Base-by-base conservation (phyloP, 345 rosid genomes). In the Nasturtium officinale region DNA sequence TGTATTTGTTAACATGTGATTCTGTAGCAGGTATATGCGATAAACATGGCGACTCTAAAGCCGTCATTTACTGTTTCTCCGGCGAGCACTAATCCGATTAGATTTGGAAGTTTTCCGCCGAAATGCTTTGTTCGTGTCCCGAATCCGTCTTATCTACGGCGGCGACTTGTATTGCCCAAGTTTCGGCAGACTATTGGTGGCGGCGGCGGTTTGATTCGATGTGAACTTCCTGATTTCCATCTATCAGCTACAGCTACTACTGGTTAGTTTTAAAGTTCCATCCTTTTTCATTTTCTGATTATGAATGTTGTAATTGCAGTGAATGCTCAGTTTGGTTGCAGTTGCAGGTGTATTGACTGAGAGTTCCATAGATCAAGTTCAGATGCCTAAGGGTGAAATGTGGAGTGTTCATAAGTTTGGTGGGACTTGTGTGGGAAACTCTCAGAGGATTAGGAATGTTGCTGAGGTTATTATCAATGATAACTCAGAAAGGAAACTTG, bases 361-460 rank as follows among this genome's bases (percentile, higher is more conserved):
- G 71, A 77, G 71, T 38, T 52, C 83, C 1, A 61, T 69, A 29
- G 90, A 86, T 40, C 76, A 86, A 68, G 77, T 74, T 75, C 72
- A 69, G 30, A 76, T 92, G 60, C 89, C 87, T 0, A 89, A 85
- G 69, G 97, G 97, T 58, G 84, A 83, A 33, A 69, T 51, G 82
- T 96, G 99, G 99, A 85, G 92, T 23, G 91, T 96, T 70, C 98
- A 92, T 29, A 96, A 92, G 84, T 96, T 96, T 77, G 98, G 99
- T 37, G 99, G 99, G 29, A 96, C 99, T 2, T 96, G 99, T 35
- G 92, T 96, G 70, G 99, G 98, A 48, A 96, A 77, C 58, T 87
- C 95, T 5, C 86, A 92, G 76, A 83, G 96, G 69, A 89, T 96
- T 30, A 89, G 86, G 85, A 92, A 88, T 77, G 97, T 90, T 2